Base-by-base conservation (phyloP, 1,284 basidiomycete species). In the Ustilago tritici region DNA sequence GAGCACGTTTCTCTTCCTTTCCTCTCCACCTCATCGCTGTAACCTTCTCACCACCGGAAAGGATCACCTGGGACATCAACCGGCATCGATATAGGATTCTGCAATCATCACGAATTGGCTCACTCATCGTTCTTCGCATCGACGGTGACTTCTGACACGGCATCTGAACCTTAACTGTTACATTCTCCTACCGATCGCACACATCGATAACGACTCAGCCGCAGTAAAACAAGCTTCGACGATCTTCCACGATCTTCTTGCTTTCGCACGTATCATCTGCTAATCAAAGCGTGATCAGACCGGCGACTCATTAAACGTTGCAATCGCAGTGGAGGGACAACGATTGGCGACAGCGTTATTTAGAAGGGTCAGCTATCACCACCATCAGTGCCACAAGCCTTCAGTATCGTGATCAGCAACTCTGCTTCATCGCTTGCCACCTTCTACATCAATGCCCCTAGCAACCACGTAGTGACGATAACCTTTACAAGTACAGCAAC, bases 61-160 rank as follows among this genome's bases (percentile, higher is more conserved):
- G 59, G 59, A 62, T 46, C 54, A 32, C 11, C 40, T 62, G 61
- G 61, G 56, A 56, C 43, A 17, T 19, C 35, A 32, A 28, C 61
- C 61, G 52, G 14, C 49, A 32, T 4, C 31, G 12, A 31, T n/a
- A 17, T 28, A 50, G 38, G 12, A 34, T 28, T 32, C 49, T 17
- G 23, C 49, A 32, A n/a, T 14, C 31, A 50, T 28, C 49, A 14
- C 28, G n/a, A 19, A 15, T 17, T n/a, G 15, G 12, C 11, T 50
- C 49, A 50, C 49, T 31, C 10, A 15, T 50, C 15, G 31, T 28
- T 14, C 14, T 31, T 10, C 28, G 31, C 7, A 10, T 23, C 49
- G 14, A 8, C 49, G 6, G 31, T 12, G 28, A 32, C 49, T 9
- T 41, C 35, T 46, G 23, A 10, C 32, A 28, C 55, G 55, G 55